Conservation (phyloP, 768 basidiomycete genomes). For the Clavaria fumosa region DNA sequence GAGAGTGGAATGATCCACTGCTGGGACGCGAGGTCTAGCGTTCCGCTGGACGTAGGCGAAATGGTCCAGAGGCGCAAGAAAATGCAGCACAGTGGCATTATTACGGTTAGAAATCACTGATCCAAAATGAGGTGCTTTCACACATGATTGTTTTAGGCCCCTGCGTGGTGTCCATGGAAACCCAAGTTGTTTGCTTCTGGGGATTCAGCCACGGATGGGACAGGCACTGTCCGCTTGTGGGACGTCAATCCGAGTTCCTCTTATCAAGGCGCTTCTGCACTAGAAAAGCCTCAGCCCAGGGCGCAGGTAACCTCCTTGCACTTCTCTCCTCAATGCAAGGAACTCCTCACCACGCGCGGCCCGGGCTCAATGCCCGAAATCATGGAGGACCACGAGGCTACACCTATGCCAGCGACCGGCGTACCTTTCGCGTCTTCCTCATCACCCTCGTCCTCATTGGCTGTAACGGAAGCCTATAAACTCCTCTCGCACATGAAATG, state of each 20-base stretch:
- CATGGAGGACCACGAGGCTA: not conserved
- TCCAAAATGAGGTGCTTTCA: too few relatives aligned
- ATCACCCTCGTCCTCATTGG: too few relatives aligned
- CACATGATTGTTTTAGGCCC: slow-evolving; percentile 26
- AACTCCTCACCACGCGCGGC: slow-evolving; percentile 71
- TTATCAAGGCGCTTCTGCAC: too few relatives aligned
- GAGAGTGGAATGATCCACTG: slow-evolving; percentile 60
- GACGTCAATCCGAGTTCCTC: slow-evolving; percentile 29
- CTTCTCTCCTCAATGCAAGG: slow-evolving; percentile 70
- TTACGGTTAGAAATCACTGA: too few relatives aligned
- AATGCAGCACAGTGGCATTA: slow-evolving; percentile 49
- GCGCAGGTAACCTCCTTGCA: slow-evolving; percentile 58
- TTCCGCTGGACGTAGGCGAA: slow-evolving; percentile 40
- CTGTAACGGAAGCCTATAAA: too few relatives aligned
- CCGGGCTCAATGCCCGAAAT: slow-evolving; percentile 11
- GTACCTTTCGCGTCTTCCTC: too few relatives aligned
- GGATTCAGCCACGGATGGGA: slow-evolving; percentile 24
- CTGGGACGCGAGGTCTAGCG: slow-evolving; percentile 49
- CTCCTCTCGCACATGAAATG: too few relatives aligned
- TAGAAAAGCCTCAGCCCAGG: slow-evolving; percentile 31
- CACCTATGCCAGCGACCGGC: too few relatives aligned
- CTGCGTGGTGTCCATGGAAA: slow-evolving; percentile 88
- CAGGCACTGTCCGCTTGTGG: slow-evolving; percentile 41
- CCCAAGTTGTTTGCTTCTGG: slow-evolving; percentile 66
- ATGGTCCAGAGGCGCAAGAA: slow-evolving; percentile 44